Conservation (phyloP, 306 rosid species). For the Senna tora region DNA sequence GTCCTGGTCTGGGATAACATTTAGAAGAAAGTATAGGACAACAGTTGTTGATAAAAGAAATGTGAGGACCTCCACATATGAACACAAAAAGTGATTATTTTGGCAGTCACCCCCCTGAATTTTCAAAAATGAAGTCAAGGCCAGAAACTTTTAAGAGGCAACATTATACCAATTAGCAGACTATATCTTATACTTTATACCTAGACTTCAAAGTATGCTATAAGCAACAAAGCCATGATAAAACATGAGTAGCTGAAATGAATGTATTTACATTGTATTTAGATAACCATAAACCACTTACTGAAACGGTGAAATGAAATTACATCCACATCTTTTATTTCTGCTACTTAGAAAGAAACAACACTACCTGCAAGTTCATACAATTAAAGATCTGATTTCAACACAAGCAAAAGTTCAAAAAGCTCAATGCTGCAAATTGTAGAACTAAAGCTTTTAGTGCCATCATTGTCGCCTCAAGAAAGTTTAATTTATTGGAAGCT, state of each 20-base stretch:
- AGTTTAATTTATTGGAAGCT: not conserved
- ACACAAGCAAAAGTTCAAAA: conserved; percentile 17
- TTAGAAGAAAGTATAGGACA: not conserved
- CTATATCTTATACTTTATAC: not conserved
- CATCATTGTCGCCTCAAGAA: not conserved
- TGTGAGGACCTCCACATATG: not conserved
- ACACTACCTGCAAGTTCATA: not conserved
- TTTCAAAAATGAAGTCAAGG: conserved; percentile 41
- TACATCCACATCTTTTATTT: not conserved
- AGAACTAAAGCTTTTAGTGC: not conserved
- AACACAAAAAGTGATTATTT: not conserved
- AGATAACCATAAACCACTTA: not conserved
- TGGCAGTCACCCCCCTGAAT: not conserved
- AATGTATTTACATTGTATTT: not conserved
- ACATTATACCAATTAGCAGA: not conserved
- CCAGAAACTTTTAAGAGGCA: conserved; percentile 46
- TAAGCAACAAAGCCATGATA: too few species aligned
- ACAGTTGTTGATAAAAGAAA: not conserved
- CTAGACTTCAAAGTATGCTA: not conserved
- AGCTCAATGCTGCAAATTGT: conserved; percentile 6
- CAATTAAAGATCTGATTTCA: not conserved
- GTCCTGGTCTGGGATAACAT: not conserved
- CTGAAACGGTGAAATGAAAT: not conserved
- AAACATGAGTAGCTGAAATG: not conserved
- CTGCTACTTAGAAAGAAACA: not conserved